Percentiles rank a stretch among this genome's conserved stretches.
phyloP scores from a whole-genome alignment of 164 flowering plant genomes.

The Nymphaea colorata region DNA sequence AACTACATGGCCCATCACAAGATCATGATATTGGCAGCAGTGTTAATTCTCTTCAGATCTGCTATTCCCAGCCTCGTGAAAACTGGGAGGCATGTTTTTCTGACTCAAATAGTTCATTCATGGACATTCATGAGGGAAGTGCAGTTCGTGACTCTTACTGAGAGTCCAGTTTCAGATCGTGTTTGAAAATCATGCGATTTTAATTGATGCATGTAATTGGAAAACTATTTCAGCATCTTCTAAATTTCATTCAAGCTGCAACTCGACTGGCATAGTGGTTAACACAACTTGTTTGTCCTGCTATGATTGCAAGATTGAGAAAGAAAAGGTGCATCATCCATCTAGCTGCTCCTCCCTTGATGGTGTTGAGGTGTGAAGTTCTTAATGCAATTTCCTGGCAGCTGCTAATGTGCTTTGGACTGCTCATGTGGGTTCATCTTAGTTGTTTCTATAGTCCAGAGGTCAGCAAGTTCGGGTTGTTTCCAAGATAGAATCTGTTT shows the following conservation, averaged over 20 bases:
- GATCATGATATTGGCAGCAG: conserved; percentile 13
- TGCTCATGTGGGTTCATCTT: too few relatives aligned
- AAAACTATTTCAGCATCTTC: not conserved
- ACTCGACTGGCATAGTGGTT: not conserved
- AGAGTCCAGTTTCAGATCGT: conserved; percentile 5
- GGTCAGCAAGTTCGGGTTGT: too few relatives aligned
- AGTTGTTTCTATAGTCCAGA: too few relatives aligned
- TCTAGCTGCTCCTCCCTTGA: not conserved
- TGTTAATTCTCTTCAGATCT: not conserved
- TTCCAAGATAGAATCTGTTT: too few relatives aligned
- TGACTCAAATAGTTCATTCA: conserved; percentile 32
- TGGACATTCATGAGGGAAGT: conserved; percentile 62
- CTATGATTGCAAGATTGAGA: not conserved
- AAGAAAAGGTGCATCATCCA: not conserved
- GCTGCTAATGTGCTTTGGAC: not conserved
- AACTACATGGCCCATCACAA: conserved; percentile 10
- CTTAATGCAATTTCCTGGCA: not conserved
- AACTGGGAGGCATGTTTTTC: conserved; percentile 38
- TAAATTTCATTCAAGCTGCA: not conserved
- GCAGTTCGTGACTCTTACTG: conserved; percentile 36
- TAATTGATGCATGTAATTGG: not conserved
- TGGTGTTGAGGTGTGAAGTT: not conserved
- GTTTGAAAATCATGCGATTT: not conserved
- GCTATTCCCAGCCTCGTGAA: conserved; percentile 10
- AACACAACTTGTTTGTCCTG: not conserved